These are phyloP conservation scores for Diaporthe aspalathi DNA, from an alignment of 2,329 filamentous ascomycete species.

Conservation along the genomic window DNA sequence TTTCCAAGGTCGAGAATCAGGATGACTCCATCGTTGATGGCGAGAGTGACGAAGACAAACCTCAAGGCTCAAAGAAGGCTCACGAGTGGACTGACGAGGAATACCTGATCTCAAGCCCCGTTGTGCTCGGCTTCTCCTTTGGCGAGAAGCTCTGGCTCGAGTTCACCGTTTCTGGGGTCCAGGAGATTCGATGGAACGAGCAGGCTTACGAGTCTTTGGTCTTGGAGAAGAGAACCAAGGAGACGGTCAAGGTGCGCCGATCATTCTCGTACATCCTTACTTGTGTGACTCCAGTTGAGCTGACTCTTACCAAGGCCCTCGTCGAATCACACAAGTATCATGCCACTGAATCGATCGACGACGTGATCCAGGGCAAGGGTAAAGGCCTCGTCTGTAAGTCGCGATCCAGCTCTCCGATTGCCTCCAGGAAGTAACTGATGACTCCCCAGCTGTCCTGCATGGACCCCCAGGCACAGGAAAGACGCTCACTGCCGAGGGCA, in stretches of 20 bases:
- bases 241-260: constrained; percentile 69
- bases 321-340: constrained; percentile 88
- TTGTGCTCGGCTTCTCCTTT: constrained; percentile 89
- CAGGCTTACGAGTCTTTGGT: constrained; percentile 86
- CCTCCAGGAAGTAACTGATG: constrained; percentile 38
- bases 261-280: neutral
- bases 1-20: constrained; percentile 63
- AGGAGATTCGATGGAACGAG: constrained; percentile 87
- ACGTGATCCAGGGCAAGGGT: constrained; percentile 85
- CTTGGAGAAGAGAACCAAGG: constrained; percentile 70
- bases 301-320: constrained; percentile 64
- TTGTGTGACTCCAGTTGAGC: neutral
- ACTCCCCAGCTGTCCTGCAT: constrained; percentile 72
- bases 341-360: constrained; percentile 83
- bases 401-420: neutral
- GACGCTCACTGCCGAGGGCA: constrained; percentile 87
- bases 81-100: constrained; percentile 83
- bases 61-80: constrained; percentile 48
- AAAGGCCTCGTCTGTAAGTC: constrained; percentile 78
- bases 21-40: constrained; percentile 41
- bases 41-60: constrained; percentile 43
- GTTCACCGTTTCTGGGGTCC: constrained; percentile 82
- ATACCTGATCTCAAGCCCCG: constrained; percentile 83
- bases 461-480: constrained; percentile 90
- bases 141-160: constrained; percentile 92